Evolutionary conservation across 2,329 filamentous ascomycete species (phyloP).

Genomic region (Blastomyces silverae): DNA sequence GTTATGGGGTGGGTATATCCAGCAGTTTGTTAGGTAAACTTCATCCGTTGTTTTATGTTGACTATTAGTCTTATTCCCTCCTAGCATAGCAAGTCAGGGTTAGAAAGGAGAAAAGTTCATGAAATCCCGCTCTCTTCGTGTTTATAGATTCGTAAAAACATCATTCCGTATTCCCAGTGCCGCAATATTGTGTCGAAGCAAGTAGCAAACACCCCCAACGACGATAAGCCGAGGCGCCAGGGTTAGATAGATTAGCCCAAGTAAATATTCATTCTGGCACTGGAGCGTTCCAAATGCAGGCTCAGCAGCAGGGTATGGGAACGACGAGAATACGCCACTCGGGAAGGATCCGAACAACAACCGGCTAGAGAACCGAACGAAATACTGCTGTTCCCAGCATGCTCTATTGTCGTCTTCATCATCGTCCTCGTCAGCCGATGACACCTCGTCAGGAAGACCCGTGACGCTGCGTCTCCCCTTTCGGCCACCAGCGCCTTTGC

Average conservation of each 20-base stretch:
- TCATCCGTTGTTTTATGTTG: background rate
- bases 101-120: background rate
- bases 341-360: background rate
- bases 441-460: slow-evolving; percentile 46
- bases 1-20: background rate
- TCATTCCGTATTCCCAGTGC: background rate
- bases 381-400: slow-evolving; percentile 40
- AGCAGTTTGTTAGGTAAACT: background rate
- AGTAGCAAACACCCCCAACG: background rate
- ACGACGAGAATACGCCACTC: background rate
- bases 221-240: background rate
- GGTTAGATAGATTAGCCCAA: background rate
- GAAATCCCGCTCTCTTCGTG: background rate
- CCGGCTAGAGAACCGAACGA: background rate
- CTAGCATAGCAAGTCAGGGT: background rate
- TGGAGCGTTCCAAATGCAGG: background rate
- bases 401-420: slow-evolving; percentile 58
- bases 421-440: slow-evolving; percentile 55
- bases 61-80: background rate
- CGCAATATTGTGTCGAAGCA: background rate
- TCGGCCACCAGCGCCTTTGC: slow-evolving; percentile 30
- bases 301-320: background rate
- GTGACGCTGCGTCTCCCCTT: slow-evolving; percentile 28
- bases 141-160: background rate
- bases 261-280: background rate